Evolutionary conservation across 768 basidiomycete species (phyloP).

Genomic region (Saitozyma podzolica): DNA sequence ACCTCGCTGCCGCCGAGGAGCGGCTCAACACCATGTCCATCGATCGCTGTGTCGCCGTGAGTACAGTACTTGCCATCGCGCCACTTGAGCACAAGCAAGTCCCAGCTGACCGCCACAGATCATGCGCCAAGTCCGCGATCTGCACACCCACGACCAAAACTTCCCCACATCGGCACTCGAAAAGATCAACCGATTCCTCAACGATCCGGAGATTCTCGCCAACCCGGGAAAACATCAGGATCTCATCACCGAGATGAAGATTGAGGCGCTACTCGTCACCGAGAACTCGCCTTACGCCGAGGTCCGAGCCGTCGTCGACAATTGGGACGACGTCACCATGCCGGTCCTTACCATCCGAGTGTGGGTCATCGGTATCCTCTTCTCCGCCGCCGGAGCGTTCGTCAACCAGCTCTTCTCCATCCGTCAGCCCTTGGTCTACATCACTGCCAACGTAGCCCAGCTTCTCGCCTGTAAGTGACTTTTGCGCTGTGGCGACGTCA

Average conservation of each 20-base stretch:
- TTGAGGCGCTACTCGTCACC: constrained; percentile 36
- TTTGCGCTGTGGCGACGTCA: neutral
- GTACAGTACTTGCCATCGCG: too few relatives aligned
- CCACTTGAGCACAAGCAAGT: neutral
- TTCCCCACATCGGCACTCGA: constrained; percentile 27
- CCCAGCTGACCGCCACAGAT: constrained; percentile 12
- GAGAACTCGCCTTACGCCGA: constrained; percentile 84
- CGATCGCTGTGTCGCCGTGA: neutral
- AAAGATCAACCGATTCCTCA: constrained; percentile 25
- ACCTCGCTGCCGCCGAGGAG: constrained; percentile 6
- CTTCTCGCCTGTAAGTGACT: constrained; percentile 58
- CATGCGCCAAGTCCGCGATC: constrained; percentile 15
- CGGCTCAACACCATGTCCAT: constrained; percentile 6
- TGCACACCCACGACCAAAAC: constrained; percentile 41
- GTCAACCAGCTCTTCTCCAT: constrained; percentile 61
- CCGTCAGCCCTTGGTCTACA: constrained; percentile 59
- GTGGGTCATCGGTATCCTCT: constrained; percentile 49
- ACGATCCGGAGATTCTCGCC: constrained; percentile 17
- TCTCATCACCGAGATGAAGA: constrained; percentile 38
- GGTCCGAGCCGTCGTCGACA: constrained; percentile 66
- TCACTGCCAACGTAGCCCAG: constrained; percentile 74
- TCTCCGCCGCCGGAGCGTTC: constrained; percentile 56
- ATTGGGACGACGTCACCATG: constrained; percentile 38
- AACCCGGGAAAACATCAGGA: constrained; percentile 21
- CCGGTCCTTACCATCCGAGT: constrained; percentile 45